Conservation (phyloP, 208 protist species). For the Acanthamoeba triangularis region DNA sequence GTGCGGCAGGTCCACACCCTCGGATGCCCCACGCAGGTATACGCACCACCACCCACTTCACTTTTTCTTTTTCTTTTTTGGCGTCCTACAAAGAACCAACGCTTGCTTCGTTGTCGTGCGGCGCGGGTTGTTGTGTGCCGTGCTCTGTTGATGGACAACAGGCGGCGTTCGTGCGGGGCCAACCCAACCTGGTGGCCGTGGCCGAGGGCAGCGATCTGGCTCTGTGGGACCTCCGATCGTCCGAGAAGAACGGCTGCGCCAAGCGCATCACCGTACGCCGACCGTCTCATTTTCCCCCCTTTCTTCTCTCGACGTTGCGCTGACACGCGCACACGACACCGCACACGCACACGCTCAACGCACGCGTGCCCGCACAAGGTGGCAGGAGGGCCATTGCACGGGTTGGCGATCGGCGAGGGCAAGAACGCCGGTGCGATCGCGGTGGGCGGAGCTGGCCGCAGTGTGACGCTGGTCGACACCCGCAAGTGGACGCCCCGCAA, state of each 20-base stretch:
- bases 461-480: slow-evolving; percentile 21
- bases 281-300: no score
- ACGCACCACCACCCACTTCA: no score
- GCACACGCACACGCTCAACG: background rate
- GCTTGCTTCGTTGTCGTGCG: background rate
- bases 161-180: background rate
- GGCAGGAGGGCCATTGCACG: background rate
- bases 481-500: slow-evolving; percentile 26
- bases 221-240: background rate
- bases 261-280: background rate
- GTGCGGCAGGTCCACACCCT: background rate
- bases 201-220: background rate
- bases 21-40: background rate
- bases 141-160: background rate
- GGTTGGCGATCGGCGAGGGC: background rate
- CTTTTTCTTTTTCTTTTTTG: no score
- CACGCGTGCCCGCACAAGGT: background rate
- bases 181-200: background rate
- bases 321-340: background rate
- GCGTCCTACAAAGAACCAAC: no score
- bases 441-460: background rate
- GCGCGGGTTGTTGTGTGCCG: background rate
- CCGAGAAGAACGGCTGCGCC: background rate
- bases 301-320: no score
- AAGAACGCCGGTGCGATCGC: background rate